Base-by-base conservation (phyloP, 2,329 filamentous ascomycete genomes). In the Talaromyces sp. region DNA sequence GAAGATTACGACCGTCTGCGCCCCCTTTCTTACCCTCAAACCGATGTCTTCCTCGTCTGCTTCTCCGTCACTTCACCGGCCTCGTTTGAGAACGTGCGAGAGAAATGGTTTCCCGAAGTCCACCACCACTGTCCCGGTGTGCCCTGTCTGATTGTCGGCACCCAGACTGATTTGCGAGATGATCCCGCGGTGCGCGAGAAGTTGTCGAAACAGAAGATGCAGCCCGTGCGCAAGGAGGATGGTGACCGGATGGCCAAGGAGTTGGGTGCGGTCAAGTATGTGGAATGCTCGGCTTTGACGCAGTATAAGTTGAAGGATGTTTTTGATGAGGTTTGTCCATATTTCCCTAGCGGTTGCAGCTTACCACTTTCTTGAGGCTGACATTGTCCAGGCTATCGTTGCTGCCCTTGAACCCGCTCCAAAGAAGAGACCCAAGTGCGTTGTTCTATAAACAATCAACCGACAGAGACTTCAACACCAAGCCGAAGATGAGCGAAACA, bases 221-320 rank as follows among this genome's bases (percentile, higher is more conserved):
- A 87, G 63, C 94, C 94, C 2, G 93, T 99, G 67, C 87, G 88
- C 76, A 93, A 91, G 79, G 93, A 97, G 78, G 93, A 97, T 70
- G 95, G 95, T 62, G 94, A 98, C 79, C 85, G 88, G 72, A 97
- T 98, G 92, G 94, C 95, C 2, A 97, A 94, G 83, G 94, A 98
- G 68, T 82, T 98, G n/a, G 93, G 93, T 67, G 95, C 95, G 5
- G 92, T 99, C 73, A 98, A 97, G 84, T 99, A 99, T 73, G 95
- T 98, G 69, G 95, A 99, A 82, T 99, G 95, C 83, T 97, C 93
- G 76, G 95, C 95, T 65, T 82, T 99, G 78, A 98, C 95, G 68
- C 95, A 99, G 83, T 97, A 93, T 83, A 97, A 97, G 82, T 83
- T 99, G 70, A 99, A 99, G 85, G 95, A 98, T 76, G 95, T 99